Evolutionary conservation across 1,139 yeast species (phyloP), one percentile per base, ranked within the genome.

Genomic region (Candida sp.): DNA sequence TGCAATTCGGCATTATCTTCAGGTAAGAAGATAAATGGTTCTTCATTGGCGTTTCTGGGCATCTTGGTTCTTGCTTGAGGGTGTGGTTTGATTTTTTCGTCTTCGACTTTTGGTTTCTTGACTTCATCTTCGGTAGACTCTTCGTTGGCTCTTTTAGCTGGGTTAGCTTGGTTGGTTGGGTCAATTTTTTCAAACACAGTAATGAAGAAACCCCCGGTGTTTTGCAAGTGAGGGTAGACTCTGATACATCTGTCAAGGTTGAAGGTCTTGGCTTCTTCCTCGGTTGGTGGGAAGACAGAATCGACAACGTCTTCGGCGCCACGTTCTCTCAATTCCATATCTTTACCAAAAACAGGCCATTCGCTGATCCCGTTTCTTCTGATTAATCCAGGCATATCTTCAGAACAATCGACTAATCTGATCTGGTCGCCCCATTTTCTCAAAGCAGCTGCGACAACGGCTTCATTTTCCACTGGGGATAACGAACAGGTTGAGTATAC

Each of bases 151-250:
- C 67, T 63, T 46, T 60, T 64, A n/a, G 49, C 40, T 42, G 49
- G 40, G 29, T 45, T 51, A 4, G 49, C 49, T 30, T 33, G 42
- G 12, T 42, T 41, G 49, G 64, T 72, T 42, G 68, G 68, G 42
- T 70, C 77, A 27, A 75, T 54, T 64, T 90, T 93, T 64, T 91
- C 97, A 54, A 95, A 74, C 23, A 91, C 97, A 27, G 97, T 85
- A 58, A 95, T 91, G 66, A 93, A 95, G 64, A 95, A 95, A 0
- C 98, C 99, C 55, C 99, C 99, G 35, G 99, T 91, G 64, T 95
- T 91, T 68, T 93, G 99, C 65, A 87, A 88, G 64, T 95, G 98
- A 40, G 98, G 99, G 63, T 93, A 93, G 7, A 95, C 95, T 68
- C 99, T 81, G 56, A 95, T 81, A 75, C 97, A 88, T 52, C 83